Conservation (phyloP, 805 yeast genomes). For the Myxozyma vanderwaltii region DNA sequence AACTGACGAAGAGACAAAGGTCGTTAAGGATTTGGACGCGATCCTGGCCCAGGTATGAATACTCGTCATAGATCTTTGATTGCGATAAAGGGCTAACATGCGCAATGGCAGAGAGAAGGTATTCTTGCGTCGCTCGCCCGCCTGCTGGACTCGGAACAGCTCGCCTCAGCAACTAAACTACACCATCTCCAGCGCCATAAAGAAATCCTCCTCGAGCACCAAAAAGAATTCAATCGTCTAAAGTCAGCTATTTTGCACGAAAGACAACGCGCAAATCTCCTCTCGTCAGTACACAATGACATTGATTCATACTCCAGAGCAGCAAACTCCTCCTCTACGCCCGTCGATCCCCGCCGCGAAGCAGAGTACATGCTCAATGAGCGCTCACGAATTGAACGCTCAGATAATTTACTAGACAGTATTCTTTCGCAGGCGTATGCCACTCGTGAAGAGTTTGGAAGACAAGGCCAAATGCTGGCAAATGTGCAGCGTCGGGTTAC, state of each 20-base stretch:
- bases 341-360: constrained; percentile 44
- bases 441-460: constrained; percentile 79
- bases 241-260: constrained; percentile 64
- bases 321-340: constrained; percentile 34
- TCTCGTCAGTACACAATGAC: constrained; percentile 77
- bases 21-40: constrained; percentile 54
- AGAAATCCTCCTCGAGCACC: constrained; percentile 72
- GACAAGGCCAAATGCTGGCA: constrained; percentile 67
- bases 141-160: constrained; percentile 57
- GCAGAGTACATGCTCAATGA: constrained; percentile 81
- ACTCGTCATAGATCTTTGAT: too few species aligned
- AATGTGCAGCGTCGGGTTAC: constrained; percentile 66
- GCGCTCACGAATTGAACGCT: constrained; percentile 66
- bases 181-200: constrained; percentile 83
- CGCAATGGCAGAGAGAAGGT: constrained; percentile 52
- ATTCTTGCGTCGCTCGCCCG: constrained; percentile 54
- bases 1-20: constrained; percentile 51
- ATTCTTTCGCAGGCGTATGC: constrained; percentile 82
- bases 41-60: constrained; percentile 48
- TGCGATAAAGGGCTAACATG: background rate
- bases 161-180: constrained; percentile 67
- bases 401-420: constrained; percentile 76
- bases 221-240: constrained; percentile 62
- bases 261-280: constrained; percentile 70
- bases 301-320: constrained; percentile 66